These are phyloP conservation scores for Erythrobasidium hasegawianum DNA, from an alignment of 1,284 basidiomycete species.

Conservation along the genomic window DNA sequence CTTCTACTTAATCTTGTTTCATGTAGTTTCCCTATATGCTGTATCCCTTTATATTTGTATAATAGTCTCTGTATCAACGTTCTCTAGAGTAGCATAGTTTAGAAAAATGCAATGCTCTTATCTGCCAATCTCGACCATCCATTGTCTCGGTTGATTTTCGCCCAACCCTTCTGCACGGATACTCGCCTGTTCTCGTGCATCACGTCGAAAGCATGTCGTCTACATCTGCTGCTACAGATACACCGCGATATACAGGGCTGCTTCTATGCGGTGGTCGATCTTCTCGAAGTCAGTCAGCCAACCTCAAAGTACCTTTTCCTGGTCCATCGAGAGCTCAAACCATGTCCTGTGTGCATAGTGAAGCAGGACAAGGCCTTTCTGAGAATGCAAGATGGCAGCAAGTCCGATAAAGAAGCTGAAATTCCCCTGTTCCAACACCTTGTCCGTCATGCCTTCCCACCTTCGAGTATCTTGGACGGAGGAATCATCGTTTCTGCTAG, in stretches of 20 bases:
- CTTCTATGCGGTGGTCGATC: slow-evolving; percentile 17
- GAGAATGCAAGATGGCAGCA: neutral
- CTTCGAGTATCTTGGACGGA: neutral
- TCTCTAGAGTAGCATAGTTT: too few relatives aligned
- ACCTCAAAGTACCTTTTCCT: too few relatives aligned
- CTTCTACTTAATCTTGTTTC: too few relatives aligned
- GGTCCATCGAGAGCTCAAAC: neutral
- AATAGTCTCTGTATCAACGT: too few relatives aligned
- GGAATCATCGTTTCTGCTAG: slow-evolving; percentile 16
- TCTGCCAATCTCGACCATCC: too few relatives aligned
- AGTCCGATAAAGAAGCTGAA: neutral
- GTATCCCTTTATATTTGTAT: too few relatives aligned
- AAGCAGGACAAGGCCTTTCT: slow-evolving; percentile 23
- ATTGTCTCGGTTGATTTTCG: too few relatives aligned
- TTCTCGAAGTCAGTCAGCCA: slow-evolving; percentile 1
- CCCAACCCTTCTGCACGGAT: too few relatives aligned
- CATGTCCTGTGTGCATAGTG: neutral
- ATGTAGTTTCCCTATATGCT: too few relatives aligned
- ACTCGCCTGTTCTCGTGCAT: too few relatives aligned
- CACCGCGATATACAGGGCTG: slow-evolving; percentile 3
- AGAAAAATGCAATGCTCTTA: too few relatives aligned
- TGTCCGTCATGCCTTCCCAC: neutral
- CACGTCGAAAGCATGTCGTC: too few relatives aligned
- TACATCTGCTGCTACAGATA: neutral
- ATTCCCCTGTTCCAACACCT: slow-evolving; percentile 17